Conservation (phyloP, 2,329 filamentous ascomycete genomes). For the Penicillium crustosum region DNA sequence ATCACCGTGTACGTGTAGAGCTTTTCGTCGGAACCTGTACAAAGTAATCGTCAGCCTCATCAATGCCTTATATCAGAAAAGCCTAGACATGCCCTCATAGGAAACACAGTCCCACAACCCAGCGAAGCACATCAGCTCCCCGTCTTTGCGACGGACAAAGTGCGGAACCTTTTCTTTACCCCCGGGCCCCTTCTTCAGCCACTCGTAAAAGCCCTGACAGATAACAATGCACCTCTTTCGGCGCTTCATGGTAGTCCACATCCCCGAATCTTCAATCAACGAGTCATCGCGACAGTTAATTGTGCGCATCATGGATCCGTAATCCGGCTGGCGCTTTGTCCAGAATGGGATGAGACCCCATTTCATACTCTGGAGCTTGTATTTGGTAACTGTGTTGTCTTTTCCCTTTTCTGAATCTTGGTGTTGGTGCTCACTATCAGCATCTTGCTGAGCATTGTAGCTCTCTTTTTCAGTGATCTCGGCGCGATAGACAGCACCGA, state of each 20-base stretch:
- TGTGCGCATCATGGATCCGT: constrained; percentile 74
- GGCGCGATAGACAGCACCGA: constrained; percentile 82
- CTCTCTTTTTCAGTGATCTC: constrained; percentile 62
- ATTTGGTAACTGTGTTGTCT: constrained; percentile 51
- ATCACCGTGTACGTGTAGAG: constrained; percentile 91
- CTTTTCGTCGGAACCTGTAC: constrained; percentile 61
- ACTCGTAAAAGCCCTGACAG: constrained; percentile 94
- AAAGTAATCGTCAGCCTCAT: neutral
- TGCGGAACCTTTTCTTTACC: constrained; percentile 81
- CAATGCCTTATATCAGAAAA: neutral
- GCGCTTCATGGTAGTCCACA: constrained; percentile 92
- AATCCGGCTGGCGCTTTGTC: constrained; percentile 81
- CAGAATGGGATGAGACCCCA: constrained; percentile 95
- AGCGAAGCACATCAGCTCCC: constrained; percentile 81
- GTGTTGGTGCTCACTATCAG: constrained; percentile 13
- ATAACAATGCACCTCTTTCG: constrained; percentile 84
- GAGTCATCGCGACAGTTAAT: constrained; percentile 96
- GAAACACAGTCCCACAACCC: constrained; percentile 88
- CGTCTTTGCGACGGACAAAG: constrained; percentile 78
- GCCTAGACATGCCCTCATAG: constrained; percentile 62
- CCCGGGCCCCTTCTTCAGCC: constrained; percentile 73
- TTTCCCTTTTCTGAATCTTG: constrained; percentile 14
- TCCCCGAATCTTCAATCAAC: constrained; percentile 69
- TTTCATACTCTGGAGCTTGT: constrained; percentile 89
- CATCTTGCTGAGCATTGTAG: constrained; percentile 25